Evolutionary conservation across 306 rosid genomes (phyloP).

Genomic region (Gynostemma pentaphyllum): DNA sequence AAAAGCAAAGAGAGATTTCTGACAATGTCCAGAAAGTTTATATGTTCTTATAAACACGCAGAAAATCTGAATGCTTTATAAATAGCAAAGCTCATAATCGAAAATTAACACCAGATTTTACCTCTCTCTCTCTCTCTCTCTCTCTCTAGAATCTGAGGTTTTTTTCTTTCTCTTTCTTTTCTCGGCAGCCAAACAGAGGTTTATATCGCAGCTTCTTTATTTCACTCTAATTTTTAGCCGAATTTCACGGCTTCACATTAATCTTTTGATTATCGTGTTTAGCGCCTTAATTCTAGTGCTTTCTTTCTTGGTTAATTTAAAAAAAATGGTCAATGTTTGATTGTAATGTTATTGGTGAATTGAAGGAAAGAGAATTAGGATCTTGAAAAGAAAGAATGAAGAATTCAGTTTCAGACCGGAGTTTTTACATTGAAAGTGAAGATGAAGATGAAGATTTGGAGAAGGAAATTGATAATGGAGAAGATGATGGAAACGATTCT

Average conservation of each 20-base stretch:
- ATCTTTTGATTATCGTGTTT: not conserved
- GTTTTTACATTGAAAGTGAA: constrained; percentile 73
- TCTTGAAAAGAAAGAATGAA: constrained; percentile 37
- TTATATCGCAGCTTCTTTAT: no score
- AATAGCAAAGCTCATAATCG: no score
- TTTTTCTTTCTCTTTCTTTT: not conserved
- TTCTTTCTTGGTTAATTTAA: no score
- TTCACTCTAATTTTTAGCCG: not conserved
- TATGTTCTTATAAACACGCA: no score
- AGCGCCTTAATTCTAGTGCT: not conserved
- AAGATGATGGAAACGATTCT: constrained; percentile 58
- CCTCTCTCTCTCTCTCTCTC: no score
- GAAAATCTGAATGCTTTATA: no score
- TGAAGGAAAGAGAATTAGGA: not conserved
- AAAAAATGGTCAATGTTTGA: no score
- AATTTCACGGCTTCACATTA: not conserved
- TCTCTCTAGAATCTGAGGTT: no score
- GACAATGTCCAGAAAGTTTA: no score
- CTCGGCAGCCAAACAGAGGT: constrained; percentile 14
- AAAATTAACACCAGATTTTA: no score
- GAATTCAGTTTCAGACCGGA: constrained; percentile 62
- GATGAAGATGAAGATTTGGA: constrained; percentile 61
- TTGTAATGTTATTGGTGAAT: no score
- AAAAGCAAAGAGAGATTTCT: no score
- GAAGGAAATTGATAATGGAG: constrained; percentile 37